phyloP scores from a whole-genome alignment of 768 basidiomycete species.

The Termitomyces sp. region DNA sequence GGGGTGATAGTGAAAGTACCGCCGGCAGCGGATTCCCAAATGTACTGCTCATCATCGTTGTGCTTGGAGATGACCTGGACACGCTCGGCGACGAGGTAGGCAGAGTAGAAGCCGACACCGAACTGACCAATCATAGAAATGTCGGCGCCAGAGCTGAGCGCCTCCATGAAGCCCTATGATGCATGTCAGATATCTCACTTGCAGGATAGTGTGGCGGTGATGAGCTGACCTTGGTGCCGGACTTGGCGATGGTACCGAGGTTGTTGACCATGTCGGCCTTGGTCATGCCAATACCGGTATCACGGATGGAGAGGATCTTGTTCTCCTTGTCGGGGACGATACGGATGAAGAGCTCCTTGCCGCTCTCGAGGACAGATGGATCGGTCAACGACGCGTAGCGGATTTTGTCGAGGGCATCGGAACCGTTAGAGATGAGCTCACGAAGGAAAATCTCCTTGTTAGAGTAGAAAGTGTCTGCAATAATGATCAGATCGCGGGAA shows the following conservation, averaged over 20 bases:
- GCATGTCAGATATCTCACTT: conserved; percentile 5
- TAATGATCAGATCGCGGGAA: conserved; percentile 6
- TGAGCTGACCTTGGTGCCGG: conserved; percentile 73
- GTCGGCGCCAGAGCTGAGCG: conserved; percentile 82
- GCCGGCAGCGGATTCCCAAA: conserved; percentile 99
- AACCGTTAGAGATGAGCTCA: conserved; percentile 94
- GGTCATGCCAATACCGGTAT: conserved; percentile 99
- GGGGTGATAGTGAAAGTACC: conserved; percentile 98
- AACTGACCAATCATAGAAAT: conserved; percentile 98
- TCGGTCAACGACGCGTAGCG: conserved; percentile 96
- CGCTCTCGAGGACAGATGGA: conserved; percentile 80
- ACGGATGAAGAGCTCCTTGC: conserved; percentile 91
- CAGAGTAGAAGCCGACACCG: conserved; percentile 99
- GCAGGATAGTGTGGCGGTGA: not conserved
- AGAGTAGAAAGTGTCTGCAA: conserved; percentile 97
- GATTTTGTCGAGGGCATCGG: conserved; percentile 99
- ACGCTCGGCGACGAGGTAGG: conserved; percentile 97
- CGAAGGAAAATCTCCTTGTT: conserved; percentile 99
- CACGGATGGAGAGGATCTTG: conserved; percentile 86
- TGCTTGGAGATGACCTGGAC: conserved; percentile 99
- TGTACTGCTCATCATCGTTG: conserved; percentile 99
- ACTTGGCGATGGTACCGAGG: conserved; percentile 93
- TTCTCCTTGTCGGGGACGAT: conserved; percentile 95
- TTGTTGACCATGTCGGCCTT: conserved; percentile 99
- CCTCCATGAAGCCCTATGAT: conserved; percentile 96